Conservation (phyloP, 805 yeast species). For the Candida boleticola region DNA sequence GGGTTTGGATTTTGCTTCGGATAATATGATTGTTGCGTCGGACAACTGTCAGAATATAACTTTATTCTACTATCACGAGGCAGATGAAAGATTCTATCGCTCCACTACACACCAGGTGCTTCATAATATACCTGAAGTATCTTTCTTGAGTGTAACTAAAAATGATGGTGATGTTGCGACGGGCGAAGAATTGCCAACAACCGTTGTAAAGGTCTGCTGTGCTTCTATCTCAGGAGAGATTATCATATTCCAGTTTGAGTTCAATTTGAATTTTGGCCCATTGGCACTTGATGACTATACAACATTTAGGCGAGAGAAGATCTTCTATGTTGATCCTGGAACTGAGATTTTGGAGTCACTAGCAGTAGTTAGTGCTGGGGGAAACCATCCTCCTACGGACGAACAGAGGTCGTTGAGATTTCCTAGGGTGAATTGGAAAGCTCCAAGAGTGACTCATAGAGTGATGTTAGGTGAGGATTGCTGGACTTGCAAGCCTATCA, state of each 20-base stretch:
- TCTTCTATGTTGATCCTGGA: constrained; percentile 25
- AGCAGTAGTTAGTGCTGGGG: background rate
- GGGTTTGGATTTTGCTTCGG: constrained; percentile 54
- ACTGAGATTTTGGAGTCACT: background rate
- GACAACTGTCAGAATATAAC: constrained; percentile 53
- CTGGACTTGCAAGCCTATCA: constrained; percentile 51
- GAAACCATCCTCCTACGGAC: background rate
- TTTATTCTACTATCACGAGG: constrained; percentile 32
- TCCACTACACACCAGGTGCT: constrained; percentile 41
- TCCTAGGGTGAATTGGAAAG: constrained; percentile 18
- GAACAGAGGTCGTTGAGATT: constrained; percentile 12
- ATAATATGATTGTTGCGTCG: constrained; percentile 43
- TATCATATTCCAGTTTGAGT: constrained; percentile 34
- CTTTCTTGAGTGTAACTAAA: constrained; percentile 38
- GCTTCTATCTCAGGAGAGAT: constrained; percentile 50
- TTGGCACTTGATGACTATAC: constrained; percentile 7
- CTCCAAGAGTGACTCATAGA: constrained; percentile 30
- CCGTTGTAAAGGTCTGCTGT: constrained; percentile 28
- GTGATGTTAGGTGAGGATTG: constrained; percentile 44
- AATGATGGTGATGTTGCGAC: constrained; percentile 14
- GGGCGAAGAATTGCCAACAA: too few species aligned
- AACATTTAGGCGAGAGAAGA: constrained; percentile 3
- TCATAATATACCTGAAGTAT: constrained; percentile 57
- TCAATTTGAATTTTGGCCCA: constrained; percentile 15
- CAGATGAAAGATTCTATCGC: constrained; percentile 24